Percentiles rank a stretch among this genome's conserved stretches.
Evolutionary conservation across 2,329 filamentous ascomycete species (phyloP).

Genomic region (Canariomyces notabilis): DNA sequence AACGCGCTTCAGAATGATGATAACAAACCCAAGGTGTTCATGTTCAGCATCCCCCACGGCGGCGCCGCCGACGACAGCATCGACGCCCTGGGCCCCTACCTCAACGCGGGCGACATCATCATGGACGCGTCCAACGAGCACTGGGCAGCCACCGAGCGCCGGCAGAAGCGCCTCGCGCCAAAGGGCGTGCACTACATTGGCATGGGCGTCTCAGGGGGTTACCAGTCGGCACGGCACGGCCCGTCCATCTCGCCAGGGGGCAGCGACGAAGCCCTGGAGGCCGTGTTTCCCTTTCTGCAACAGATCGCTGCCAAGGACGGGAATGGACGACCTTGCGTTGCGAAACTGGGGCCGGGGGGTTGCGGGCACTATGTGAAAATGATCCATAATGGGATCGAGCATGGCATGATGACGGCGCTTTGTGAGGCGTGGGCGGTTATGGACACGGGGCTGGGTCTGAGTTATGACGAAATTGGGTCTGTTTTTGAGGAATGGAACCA

Average conservation of each 20-base stretch:
- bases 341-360: conserved; percentile 55
- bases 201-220: conserved; percentile 64
- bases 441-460: conserved; percentile 51
- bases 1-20: conserved; percentile 36
- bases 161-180: conserved; percentile 52
- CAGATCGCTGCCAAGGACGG: conserved; percentile 59
- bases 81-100: conserved; percentile 36
- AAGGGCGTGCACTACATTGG: conserved; percentile 62
- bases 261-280: conserved; percentile 50
- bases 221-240: conserved; percentile 60
- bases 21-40: conserved; percentile 41
- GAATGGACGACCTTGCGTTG: conserved; percentile 55
- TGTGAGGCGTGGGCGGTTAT: conserved; percentile 63
- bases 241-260: conserved; percentile 65
- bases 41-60: conserved; percentile 49
- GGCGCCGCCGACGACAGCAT: conserved; percentile 35
- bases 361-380: conserved; percentile 71
- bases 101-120: conserved; percentile 59
- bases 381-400: conserved; percentile 71
- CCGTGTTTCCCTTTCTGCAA: conserved; percentile 56
- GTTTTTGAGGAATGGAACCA: conserved; percentile 59
- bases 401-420: conserved; percentile 62
- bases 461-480: conserved; percentile 54
- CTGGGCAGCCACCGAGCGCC: conserved; percentile 58
- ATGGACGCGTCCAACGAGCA: conserved; percentile 66